Conservation (phyloP, 208 protist species). For the Crithidia fasciculata region DNA sequence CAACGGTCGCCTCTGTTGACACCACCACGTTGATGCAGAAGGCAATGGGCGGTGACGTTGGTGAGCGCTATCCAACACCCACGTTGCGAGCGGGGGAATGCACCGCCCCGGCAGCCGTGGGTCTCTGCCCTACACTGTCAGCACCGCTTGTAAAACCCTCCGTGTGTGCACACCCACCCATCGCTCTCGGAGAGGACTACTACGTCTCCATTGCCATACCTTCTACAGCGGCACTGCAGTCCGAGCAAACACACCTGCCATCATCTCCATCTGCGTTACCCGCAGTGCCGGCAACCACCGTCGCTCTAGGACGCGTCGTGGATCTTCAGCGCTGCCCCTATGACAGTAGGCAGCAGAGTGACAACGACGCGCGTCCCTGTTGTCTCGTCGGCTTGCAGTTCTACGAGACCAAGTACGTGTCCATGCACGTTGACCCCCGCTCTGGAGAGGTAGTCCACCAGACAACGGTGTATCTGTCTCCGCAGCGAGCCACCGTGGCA, state of each 20-base stretch:
- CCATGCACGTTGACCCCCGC: conserved; percentile 49
- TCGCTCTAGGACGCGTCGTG: conserved; percentile 60
- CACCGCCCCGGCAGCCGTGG: too few species aligned
- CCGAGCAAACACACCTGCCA: background rate
- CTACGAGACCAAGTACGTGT: conserved; percentile 50
- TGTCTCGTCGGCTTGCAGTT: conserved; percentile 48
- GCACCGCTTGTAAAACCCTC: background rate
- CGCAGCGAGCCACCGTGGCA: conserved; percentile 27
- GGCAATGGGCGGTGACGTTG: too few species aligned
- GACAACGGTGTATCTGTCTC: conserved; percentile 48
- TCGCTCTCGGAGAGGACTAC: conserved; percentile 67
- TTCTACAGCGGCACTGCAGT: background rate
- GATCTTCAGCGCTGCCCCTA: conserved; percentile 9
- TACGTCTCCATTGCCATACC: conserved; percentile 47
- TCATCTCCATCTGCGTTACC: background rate
- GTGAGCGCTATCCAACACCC: too few species aligned
- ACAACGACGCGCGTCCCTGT: background rate
- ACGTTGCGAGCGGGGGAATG: too few species aligned
- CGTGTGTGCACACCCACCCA: conserved; percentile 17
- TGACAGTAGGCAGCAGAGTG: background rate
- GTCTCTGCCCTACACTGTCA: background rate
- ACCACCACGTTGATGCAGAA: too few species aligned
- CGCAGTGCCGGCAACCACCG: conserved; percentile 12
- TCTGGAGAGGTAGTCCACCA: conserved; percentile 49
- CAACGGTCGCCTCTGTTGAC: too few species aligned